Percentiles rank a stretch among this genome's conserved stretches.
These are phyloP conservation scores for Eucalyptus urophylla DNA, from an alignment of 345 rosid species.

Conservation along the genomic window DNA sequence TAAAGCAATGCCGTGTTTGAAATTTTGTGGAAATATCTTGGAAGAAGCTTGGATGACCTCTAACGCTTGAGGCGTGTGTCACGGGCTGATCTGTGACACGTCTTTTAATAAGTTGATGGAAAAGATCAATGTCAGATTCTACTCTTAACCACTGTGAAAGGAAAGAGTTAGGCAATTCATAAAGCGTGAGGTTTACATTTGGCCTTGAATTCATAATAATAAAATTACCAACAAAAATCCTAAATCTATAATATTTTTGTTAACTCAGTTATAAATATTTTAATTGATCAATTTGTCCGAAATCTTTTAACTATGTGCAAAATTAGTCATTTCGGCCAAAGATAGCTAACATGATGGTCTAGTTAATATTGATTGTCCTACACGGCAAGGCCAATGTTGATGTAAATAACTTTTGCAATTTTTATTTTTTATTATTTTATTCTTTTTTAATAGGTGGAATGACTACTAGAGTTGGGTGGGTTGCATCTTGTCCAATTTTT, in stretches of 20 bases:
- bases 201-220: not conserved
- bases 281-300: too few relatives aligned
- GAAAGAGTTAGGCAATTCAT: not conserved
- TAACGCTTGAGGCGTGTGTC: not conserved
- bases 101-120: not conserved
- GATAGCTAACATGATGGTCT: too few relatives aligned
- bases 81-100: accelerated
- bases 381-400: accelerated
- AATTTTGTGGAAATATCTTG: not conserved
- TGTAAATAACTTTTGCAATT: too few relatives aligned
- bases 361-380: too few relatives aligned
- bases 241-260: too few relatives aligned
- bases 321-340: too few relatives aligned
- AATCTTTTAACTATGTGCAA: too few relatives aligned
- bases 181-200: not conserved
- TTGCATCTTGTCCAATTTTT: not conserved
- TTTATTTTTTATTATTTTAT: too few relatives aligned
- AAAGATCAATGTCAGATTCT: accelerated
- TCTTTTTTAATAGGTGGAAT: not conserved
- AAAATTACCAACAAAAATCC: too few relatives aligned
- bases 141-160: accelerated
- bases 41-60: not conserved
- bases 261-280: accelerated
- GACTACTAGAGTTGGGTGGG: not conserved
- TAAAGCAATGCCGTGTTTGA: accelerated